Conservation (phyloP, 2,329 filamentous ascomycete genomes). For the Colletotrichum higginsianum region DNA sequence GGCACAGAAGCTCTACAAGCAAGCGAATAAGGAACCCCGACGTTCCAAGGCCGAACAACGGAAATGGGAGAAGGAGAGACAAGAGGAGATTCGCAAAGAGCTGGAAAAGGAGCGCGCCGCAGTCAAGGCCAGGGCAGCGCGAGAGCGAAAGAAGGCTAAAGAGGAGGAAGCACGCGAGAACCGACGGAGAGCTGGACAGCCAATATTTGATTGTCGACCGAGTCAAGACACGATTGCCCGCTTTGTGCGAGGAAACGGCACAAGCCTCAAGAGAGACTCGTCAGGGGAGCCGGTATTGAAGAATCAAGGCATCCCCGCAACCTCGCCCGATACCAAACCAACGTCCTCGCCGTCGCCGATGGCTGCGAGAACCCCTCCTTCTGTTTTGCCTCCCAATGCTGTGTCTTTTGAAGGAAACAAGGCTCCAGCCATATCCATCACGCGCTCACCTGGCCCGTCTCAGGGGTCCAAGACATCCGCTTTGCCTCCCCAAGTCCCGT, state of each 20-base stretch:
- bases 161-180: constrained; percentile 64
- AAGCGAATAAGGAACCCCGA: constrained; percentile 54
- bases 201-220: constrained; percentile 67
- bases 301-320: background rate
- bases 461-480: background rate
- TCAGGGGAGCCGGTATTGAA: constrained; percentile 30
- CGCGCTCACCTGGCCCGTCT: constrained; percentile 18
- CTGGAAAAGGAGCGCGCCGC: constrained; percentile 65
- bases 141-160: constrained; percentile 71
- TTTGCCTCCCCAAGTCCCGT: background rate
- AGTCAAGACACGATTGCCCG: constrained; percentile 71
- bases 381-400: background rate
- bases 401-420: background rate
- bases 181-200: constrained; percentile 67
- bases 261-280: constrained; percentile 48
- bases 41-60: constrained; percentile 61
- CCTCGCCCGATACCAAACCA: constrained; percentile 18
- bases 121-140: constrained; percentile 62
- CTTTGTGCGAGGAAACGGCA: constrained; percentile 61
- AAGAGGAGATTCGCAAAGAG: constrained; percentile 68
- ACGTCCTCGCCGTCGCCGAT: constrained; percentile 11
- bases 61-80: constrained; percentile 56
- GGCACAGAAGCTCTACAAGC: constrained; percentile 56
- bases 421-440: background rate
- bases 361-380: background rate